Evolutionary conservation across 352 stramenopile genomes (phyloP).

Genomic region (Pythium guiyangense): DNA sequence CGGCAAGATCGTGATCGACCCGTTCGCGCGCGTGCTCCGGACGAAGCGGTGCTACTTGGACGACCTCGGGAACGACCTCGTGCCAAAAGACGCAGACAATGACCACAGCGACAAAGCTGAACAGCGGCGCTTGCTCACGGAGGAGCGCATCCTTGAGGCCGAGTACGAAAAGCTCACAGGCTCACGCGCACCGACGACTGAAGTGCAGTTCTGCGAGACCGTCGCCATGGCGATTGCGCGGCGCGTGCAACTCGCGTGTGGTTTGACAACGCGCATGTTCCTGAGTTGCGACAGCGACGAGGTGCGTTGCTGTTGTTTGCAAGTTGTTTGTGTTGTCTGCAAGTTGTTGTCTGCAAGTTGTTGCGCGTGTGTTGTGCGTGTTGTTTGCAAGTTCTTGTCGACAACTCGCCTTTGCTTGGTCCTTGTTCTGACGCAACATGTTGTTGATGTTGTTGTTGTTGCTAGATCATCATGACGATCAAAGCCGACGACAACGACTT

Average conservation of each 20-base stretch:
- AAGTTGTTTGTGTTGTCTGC: background rate
- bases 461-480: slow-evolving; percentile 74
- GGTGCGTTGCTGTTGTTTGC: background rate
- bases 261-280: slow-evolving; percentile 79
- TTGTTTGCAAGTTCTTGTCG: background rate
- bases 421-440: background rate
- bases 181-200: slow-evolving; percentile 33
- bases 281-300: slow-evolving; percentile 65
- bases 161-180: slow-evolving; percentile 64
- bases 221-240: slow-evolving; percentile 57
- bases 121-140: slow-evolving; percentile 28
- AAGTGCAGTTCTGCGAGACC: slow-evolving; percentile 63
- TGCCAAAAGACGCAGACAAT: slow-evolving; percentile 26
- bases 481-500: slow-evolving; percentile 77
- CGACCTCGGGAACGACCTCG: slow-evolving; percentile 41
- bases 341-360: background rate
- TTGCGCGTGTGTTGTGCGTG: too few species aligned
- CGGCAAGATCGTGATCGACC: slow-evolving; percentile 54
- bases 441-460: background rate
- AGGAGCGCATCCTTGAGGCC: slow-evolving; percentile 39
- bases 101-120: slow-evolving; percentile 53
- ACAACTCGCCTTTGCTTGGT: background rate
- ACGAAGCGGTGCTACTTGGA: slow-evolving; percentile 70
- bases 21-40: slow-evolving; percentile 65
- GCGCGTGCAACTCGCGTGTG: slow-evolving; percentile 70